Conservation (phyloP, 345 rosid genomes). For the Streptanthus diversifolius region DNA sequence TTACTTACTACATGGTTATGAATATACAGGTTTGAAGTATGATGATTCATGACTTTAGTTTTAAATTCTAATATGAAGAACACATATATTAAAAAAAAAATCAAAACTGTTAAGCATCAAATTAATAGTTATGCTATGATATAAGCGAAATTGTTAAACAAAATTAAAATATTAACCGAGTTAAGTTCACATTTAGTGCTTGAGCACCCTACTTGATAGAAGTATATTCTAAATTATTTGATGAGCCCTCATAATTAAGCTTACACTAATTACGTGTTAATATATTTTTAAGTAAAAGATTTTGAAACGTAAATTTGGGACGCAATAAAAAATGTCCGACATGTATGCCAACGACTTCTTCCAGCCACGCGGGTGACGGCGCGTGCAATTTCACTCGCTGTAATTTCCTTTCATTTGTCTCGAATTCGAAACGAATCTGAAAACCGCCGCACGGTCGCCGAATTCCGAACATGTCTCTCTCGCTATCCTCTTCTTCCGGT, state of each 20-base stretch:
- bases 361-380: conserved; percentile 30
- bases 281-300: background rate
- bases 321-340: conserved; percentile 18
- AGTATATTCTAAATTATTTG: background rate
- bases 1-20: too few relatives aligned
- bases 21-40: too few relatives aligned
- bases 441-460: conserved; percentile 28
- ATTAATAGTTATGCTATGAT: too few relatives aligned
- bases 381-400: background rate
- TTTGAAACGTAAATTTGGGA: background rate
- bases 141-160: too few relatives aligned
- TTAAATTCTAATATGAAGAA: background rate
- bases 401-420: background rate
- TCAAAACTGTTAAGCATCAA: too few relatives aligned
- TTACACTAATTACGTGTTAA: conserved; percentile 3
- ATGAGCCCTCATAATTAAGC: conserved; percentile 1
- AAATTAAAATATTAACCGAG: background rate
- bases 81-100: background rate
- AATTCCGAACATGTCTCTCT: conserved; percentile 28
- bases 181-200: background rate
- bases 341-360: conserved; percentile 22
- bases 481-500: conserved; percentile 29
- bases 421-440: conserved; percentile 15
- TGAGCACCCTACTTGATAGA: background rate
- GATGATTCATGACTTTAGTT: background rate